phyloP scores from a whole-genome alignment of 345 rosid genomes.

The Salix purpurea region DNA sequence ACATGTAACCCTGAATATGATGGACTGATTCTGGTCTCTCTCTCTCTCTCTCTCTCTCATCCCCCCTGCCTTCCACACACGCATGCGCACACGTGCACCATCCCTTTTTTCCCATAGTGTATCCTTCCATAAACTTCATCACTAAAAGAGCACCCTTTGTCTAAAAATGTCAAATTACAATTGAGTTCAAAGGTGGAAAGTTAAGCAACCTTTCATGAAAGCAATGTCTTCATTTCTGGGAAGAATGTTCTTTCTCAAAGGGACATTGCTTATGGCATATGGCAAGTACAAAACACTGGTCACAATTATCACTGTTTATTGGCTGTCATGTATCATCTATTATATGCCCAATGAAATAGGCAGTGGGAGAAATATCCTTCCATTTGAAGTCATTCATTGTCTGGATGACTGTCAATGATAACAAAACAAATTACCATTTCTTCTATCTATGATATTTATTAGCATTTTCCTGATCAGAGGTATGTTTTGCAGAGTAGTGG shows the following conservation, averaged over 20 bases:
- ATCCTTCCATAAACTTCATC: background rate
- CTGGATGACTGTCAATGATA: background rate
- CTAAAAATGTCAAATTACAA: background rate
- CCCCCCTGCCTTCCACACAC: background rate
- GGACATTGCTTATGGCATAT: background rate
- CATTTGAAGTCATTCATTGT: background rate
- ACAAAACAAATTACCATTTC: background rate
- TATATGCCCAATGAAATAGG: background rate
- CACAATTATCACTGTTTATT: background rate
- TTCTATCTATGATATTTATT: background rate
- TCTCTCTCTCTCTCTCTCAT: background rate
- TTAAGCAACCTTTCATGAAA: background rate
- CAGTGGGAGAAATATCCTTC: background rate
- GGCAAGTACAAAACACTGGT: background rate
- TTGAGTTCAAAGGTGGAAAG: background rate
- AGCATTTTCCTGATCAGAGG: conserved; percentile 3
- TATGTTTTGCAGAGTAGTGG: conserved; percentile 73
- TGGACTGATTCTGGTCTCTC: conserved; percentile 80
- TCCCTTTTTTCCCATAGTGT: background rate
- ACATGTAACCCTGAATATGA: conserved; percentile 76
- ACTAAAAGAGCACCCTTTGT: background rate
- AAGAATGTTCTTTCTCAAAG: background rate
- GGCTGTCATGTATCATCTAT: background rate
- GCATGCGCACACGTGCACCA: background rate
- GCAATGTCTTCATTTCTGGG: background rate